Evolutionary conservation across 768 basidiomycete genomes (phyloP), one percentile per base, ranked within the genome.

Genomic region (Auriscalpium orientale): DNA sequence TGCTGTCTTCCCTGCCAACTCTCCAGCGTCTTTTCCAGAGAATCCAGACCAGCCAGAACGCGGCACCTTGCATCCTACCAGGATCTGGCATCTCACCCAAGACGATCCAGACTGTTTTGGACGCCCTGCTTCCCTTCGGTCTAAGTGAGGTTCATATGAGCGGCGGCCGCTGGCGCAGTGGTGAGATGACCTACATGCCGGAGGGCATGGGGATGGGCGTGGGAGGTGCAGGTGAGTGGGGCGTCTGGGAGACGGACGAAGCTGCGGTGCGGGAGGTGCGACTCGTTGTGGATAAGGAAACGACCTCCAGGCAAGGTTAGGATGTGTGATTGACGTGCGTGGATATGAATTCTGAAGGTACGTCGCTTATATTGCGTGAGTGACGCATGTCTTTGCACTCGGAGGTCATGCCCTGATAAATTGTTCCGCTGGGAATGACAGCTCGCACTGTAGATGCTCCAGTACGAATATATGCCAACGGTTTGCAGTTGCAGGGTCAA

Each of bases 81-180:
- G 90, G 90, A 4, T 86, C 87, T 11, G 89, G 90, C 1, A 81
- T 92, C 54, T 89, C 85, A 60, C 66, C 75, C 8, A 63, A 72
- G 9, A 89, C 80, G 1, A 70, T 84, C n/a, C 66, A 71, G 1
- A 51, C 60, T 11, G 47, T 92, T 36, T 71, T 89, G 50, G 62
- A 74, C 20, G 61, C 69, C 18, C 71, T 91, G 38, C 62, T 82
- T 21, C 79, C 82, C 0, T 69, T 76, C 22, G 85, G 85, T 7
- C 66, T 89, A 21, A 70, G 70, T 21, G 89, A 91, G 66, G 72
- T 92, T 1, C 90, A 92, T 65, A 65, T 91, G 56, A 91, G 89
- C 59, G 90, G 81, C 0, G 89, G 86, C 2, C 64, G 66, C 35
- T 91, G 86, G 86, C 50, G 76, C 0, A 74, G 79, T 7, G 72